Base-by-base conservation (phyloP, 2,329 filamentous ascomycete species). In the Aschersonia sp. region DNA sequence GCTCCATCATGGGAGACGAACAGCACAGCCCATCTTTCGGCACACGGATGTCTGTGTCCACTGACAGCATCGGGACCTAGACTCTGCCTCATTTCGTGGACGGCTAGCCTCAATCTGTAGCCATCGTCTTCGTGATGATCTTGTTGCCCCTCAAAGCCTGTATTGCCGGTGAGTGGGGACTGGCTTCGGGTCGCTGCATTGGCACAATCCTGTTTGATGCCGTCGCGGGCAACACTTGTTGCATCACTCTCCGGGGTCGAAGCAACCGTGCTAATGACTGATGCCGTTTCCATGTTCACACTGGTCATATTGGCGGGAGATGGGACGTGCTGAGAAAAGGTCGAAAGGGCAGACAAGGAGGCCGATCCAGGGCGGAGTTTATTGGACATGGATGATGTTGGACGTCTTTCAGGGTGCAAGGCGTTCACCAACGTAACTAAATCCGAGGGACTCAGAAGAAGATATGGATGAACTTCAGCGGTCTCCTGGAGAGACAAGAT, bases 21-120 rank as follows among this genome's bases (percentile, higher is more conserved):
- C 7, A 94, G 68, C 6, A 92, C 81, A 5, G 84, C 77, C 87
- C 87, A 94, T 48, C 82, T 74, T 63, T 94, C 87, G 1, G 83
- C 81, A 51, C 85, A 90, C 7, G 87, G 87, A 56, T 92, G 84
- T 47, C 80, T 83, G 11, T 77, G 71, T 29, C 83, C 84, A 45
- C 80, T 77, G 14, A 81, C 70, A 10, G 70, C 74, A 11, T 87
- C 81, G 6, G 68, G 56, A 5, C 83, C 83, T 8, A 87, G 66
- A 5, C 72, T 72, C 44, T 83, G 77, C 6, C 69, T 73, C 79
- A 88, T 80, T 55, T 87, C 83, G 47, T 84, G 79, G 46, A 86
- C 70, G 5, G 83, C 82, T 51, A 77, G 67, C 37, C 81, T 77
- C 46, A 88, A 68, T 35, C 76, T 77, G 53, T 75, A 77, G 2